Conservation (phyloP, 164 flowering plant species). For the Berberis vulgaris region DNA sequence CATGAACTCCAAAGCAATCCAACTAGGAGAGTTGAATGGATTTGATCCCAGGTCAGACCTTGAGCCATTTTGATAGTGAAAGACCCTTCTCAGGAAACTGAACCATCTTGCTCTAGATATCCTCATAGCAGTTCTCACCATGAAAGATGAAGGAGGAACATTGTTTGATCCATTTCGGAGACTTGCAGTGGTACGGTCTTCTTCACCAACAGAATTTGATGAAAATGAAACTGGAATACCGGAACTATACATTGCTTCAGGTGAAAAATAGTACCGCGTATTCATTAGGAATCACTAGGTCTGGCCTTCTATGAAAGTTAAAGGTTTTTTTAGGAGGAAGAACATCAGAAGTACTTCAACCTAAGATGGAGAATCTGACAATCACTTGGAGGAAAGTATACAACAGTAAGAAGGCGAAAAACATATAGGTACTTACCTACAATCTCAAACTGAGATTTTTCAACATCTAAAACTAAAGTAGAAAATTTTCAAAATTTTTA, state of each 20-base stretch:
- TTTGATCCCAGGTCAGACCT: slow-evolving; percentile 78
- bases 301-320: neutral
- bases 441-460: too few relatives aligned
- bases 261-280: slow-evolving; percentile 34
- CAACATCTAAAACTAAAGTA: too few relatives aligned
- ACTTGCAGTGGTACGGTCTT: slow-evolving; percentile 12
- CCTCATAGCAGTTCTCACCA: slow-evolving; percentile 65
- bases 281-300: slow-evolving; percentile 26
- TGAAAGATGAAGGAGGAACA: slow-evolving; percentile 26
- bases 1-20: slow-evolving; percentile 71
- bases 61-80: slow-evolving; percentile 83
- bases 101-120: slow-evolving; percentile 88
- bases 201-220: slow-evolving; percentile 17
- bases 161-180: slow-evolving; percentile 24
- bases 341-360: too few relatives aligned
- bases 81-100: slow-evolving; percentile 75
- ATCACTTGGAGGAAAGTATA: too few relatives aligned
- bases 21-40: slow-evolving; percentile 69
- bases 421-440: too few relatives aligned
- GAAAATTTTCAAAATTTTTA: too few relatives aligned
- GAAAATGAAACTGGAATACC: slow-evolving; percentile 27
- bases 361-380: too few relatives aligned
- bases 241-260: slow-evolving; percentile 26
- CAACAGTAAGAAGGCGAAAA: too few relatives aligned
- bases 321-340: too few relatives aligned